Evolutionary conservation across 192 early-diverging fungal species (phyloP).

Genomic region (Mortierella claussenii): DNA sequence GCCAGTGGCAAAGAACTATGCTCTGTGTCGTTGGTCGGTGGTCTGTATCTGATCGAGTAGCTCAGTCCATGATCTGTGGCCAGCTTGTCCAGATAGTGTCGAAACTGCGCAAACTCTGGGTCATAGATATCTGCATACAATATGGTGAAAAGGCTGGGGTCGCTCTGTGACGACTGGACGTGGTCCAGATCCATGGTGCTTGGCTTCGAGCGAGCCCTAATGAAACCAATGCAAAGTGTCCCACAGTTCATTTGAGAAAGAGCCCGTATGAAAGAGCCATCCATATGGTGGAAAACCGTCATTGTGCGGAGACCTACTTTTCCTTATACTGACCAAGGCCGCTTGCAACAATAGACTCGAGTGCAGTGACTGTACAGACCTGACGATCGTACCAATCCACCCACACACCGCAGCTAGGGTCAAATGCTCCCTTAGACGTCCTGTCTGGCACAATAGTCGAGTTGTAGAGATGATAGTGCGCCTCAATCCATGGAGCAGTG

Average conservation of each 20-base stretch:
- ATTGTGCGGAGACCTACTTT: not conserved
- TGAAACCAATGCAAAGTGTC: not conserved
- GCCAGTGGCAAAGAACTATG: conserved; percentile 63
- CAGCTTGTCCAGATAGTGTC: conserved; percentile 60
- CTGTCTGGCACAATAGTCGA: conserved; percentile 68
- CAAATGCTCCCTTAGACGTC: conserved; percentile 52
- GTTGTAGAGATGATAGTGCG: conserved; percentile 87
- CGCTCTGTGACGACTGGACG: not conserved
- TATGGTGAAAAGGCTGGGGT: conserved; percentile 56
- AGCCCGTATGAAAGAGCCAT: not conserved
- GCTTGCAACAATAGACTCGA: conserved; percentile 54
- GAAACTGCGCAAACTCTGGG: conserved; percentile 66
- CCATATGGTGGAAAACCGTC: not conserved
- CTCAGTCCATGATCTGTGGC: conserved; percentile 58
- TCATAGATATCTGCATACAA: conserved; percentile 83
- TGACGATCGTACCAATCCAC: conserved; percentile 76
- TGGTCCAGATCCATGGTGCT: conserved; percentile 50
- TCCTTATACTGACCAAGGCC: conserved; percentile 8
- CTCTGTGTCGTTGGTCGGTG: conserved; percentile 24
- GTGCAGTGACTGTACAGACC: conserved; percentile 64
- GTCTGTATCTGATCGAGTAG: conserved; percentile 83
- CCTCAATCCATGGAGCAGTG: conserved; percentile 82
- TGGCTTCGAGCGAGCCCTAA: conserved; percentile 18
- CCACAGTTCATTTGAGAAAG: not conserved
- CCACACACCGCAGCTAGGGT: conserved; percentile 70